A percentile compares a stretch with the other conserved stretches of the same genome.
Conservation (phyloP, 1,284 basidiomycete genomes). For the Naganishia sp. region DNA sequence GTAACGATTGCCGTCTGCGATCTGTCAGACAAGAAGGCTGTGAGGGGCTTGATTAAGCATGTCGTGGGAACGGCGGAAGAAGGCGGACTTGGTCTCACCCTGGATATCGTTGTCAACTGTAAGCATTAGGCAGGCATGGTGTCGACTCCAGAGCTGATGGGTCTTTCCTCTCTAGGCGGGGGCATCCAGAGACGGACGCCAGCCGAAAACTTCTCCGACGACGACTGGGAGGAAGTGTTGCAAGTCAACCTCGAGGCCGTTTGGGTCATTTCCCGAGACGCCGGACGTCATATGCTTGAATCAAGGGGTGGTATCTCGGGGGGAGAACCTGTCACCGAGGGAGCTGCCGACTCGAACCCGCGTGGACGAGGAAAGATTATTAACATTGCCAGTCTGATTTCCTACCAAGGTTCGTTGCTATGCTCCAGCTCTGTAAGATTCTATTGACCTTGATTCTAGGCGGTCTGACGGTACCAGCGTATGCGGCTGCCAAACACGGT, state of each 20-base stretch:
- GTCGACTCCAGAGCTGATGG: background rate
- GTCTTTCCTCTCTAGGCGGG: constrained; percentile 30
- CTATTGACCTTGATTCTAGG: constrained; percentile 74
- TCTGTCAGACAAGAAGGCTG: constrained; percentile 66
- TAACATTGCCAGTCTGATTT: constrained; percentile 46
- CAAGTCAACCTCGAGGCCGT: constrained; percentile 47
- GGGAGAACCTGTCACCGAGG: constrained; percentile 40
- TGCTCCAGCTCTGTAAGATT: constrained; percentile 56
- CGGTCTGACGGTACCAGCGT: constrained; percentile 80
- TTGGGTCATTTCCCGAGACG: constrained; percentile 42
- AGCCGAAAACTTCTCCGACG: constrained; percentile 76
- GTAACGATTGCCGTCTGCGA: constrained; percentile 70
- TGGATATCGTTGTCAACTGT: constrained; percentile 90
- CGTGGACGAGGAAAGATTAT: constrained; percentile 43
- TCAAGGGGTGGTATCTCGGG: constrained; percentile 51
- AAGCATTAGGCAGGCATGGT: constrained; percentile 7
- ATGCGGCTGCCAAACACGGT: constrained; percentile 83
- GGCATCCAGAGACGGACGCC: constrained; percentile 88
- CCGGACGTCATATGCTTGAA: constrained; percentile 47
- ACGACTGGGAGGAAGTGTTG: constrained; percentile 82
- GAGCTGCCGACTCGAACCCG: constrained; percentile 38
- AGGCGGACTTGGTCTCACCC: constrained; percentile 52
- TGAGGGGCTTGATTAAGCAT: constrained; percentile 66
- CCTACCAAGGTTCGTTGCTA: constrained; percentile 58
- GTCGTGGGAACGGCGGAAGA: constrained; percentile 14